Evolutionary conservation across 140 eudicot genomes (phyloP).

Genomic region (Erigeron philadelphicus): DNA sequence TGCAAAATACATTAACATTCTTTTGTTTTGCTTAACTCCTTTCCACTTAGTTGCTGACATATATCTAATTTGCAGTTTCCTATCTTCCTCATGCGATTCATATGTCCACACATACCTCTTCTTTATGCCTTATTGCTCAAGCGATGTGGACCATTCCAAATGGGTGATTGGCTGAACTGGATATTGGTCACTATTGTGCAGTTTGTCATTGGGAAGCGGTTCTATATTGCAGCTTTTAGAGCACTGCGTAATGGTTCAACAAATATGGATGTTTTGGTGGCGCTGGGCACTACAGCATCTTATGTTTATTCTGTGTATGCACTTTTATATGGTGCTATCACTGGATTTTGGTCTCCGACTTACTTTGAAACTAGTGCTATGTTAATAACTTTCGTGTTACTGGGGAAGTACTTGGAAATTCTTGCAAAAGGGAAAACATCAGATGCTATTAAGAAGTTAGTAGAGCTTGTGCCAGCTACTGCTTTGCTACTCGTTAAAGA

Average conservation of each 20-base stretch:
- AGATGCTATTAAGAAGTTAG: constrained; percentile 90
- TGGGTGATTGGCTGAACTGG: constrained; percentile 99
- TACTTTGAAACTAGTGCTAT: constrained; percentile 97
- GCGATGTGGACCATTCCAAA: constrained; percentile 88
- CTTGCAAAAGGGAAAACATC: constrained; percentile 98
- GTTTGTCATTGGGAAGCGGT: constrained; percentile 87
- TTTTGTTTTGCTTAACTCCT: constrained; percentile 11
- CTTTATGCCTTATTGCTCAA: constrained; percentile 68
- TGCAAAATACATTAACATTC: constrained; percentile 3
- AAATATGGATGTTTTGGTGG: constrained; percentile 98
- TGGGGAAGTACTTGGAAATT: constrained; percentile 87
- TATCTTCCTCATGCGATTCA: constrained; percentile 69
- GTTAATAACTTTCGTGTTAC: constrained; percentile 82
- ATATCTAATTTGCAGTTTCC: constrained; percentile 57
- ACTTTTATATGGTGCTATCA: constrained; percentile 79
- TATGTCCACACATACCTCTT: constrained; percentile 88
- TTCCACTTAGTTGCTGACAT: constrained; percentile 14
- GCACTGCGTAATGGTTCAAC: constrained; percentile 92
- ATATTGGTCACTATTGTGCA: constrained; percentile 70
- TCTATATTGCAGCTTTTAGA: constrained; percentile 91
- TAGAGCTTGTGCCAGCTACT: constrained; percentile 91
- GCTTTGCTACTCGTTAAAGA: constrained; percentile 77
- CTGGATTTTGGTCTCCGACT: constrained; percentile 95
- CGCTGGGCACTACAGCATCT: constrained; percentile 91
- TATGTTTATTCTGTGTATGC: constrained; percentile 87